A percentile compares a stretch with the other conserved stretches of the same genome.
phyloP scores from a whole-genome alignment of 257 asterid genomes.

The Solanum piurae region DNA sequence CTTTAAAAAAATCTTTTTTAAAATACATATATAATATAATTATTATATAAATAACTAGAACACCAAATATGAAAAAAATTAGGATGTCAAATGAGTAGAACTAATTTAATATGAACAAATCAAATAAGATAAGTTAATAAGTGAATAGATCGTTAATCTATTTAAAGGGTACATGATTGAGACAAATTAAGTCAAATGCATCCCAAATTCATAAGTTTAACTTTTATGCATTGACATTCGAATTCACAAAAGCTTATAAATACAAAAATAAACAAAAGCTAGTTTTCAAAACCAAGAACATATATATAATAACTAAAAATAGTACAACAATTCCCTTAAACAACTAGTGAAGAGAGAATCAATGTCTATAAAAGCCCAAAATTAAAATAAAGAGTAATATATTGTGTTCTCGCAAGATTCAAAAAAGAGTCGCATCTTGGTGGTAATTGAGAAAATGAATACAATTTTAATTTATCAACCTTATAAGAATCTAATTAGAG shows the following conservation, averaged over 20 bases:
- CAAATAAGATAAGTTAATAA: too few relatives aligned
- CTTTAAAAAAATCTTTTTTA: too few relatives aligned
- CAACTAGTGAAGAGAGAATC: not conserved
- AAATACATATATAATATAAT: too few relatives aligned
- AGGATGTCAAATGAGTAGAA: too few relatives aligned
- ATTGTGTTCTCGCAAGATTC: not conserved
- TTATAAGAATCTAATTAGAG: not conserved
- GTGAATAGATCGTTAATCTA: too few relatives aligned
- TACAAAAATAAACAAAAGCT: not conserved
- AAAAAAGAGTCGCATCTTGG: not conserved
- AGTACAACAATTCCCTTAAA: not conserved
- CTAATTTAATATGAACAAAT: too few relatives aligned
- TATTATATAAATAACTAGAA: too few relatives aligned
- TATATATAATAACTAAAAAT: not conserved
- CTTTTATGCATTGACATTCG: not conserved
- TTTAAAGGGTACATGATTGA: too few relatives aligned
- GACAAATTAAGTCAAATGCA: not conserved
- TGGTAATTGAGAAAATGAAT: not conserved
- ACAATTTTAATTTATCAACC: not conserved
- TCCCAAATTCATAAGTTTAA: not conserved
- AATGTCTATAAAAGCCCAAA: not conserved
- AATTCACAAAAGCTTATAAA: not conserved
- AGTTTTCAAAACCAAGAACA: not conserved
- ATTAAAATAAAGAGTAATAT: not conserved
- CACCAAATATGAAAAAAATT: too few relatives aligned